phyloP scores from a whole-genome alignment of 2,329 filamentous ascomycete genomes.

The Aureobasidium lini region DNA sequence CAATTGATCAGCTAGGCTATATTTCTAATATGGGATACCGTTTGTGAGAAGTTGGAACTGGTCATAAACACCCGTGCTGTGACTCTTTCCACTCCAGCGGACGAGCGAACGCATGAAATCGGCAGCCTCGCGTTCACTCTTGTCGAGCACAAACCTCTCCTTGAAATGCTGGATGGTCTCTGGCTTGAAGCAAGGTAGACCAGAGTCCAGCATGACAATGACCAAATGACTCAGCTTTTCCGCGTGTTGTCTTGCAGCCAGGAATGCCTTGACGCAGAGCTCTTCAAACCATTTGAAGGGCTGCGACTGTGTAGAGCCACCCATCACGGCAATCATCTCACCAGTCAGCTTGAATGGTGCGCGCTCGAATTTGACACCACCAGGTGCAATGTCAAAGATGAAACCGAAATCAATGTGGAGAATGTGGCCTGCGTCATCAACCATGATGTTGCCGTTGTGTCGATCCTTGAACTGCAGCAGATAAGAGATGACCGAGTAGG shows the following conservation, averaged over 20 bases:
- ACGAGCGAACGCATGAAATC: conserved; percentile 89
- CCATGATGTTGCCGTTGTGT: conserved; percentile 99
- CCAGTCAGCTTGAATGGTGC: conserved; percentile 96
- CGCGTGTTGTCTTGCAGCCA: conserved; percentile 77
- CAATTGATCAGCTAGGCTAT: neutral
- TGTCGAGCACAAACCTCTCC: conserved; percentile 87
- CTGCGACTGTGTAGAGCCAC: conserved; percentile 70
- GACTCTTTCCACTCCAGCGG: conserved; percentile 81
- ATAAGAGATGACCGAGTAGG: conserved; percentile 95
- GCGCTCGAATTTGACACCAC: conserved; percentile 93
- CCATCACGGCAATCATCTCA: conserved; percentile 99
- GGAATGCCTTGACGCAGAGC: conserved; percentile 88
- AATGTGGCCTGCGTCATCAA: conserved; percentile 94
- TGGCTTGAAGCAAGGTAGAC: conserved; percentile 94
- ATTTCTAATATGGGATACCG: conserved; percentile 76
- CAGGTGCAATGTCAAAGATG: conserved; percentile 97
- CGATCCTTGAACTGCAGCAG: conserved; percentile 97
- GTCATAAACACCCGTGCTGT: conserved; percentile 92
- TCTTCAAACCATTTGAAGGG: conserved; percentile 95
- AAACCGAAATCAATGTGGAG: conserved; percentile 99
- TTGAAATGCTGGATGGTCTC: conserved; percentile 89
- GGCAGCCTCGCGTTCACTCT: conserved; percentile 83
- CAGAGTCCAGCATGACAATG: conserved; percentile 89
- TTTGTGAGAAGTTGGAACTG: conserved; percentile 97
- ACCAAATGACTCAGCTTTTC: conserved; percentile 88